phyloP scores from a whole-genome alignment of 2,329 filamentous ascomycete species.

The Trichothecium roseum region DNA sequence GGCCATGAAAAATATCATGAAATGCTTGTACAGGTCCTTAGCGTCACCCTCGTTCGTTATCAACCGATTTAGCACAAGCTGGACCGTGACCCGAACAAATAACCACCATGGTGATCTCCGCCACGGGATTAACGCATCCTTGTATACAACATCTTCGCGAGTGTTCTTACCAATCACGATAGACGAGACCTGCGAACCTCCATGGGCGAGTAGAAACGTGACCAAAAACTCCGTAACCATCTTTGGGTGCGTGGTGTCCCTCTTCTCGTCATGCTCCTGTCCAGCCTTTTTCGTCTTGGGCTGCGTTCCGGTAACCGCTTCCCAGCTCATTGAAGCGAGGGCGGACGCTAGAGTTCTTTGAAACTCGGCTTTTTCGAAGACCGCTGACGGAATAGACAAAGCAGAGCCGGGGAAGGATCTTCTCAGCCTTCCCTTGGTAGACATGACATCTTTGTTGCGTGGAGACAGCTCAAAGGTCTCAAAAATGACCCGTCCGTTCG shows the following conservation, averaged over 20 bases:
- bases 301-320: constrained; percentile 9
- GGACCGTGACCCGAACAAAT: constrained; percentile 36
- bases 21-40: constrained; percentile 33
- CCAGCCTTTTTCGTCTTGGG: constrained; percentile 24
- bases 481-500: constrained; percentile 10
- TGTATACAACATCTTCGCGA: constrained; percentile 41
- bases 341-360: constrained; percentile 8
- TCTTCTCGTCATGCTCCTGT: constrained; percentile 24
- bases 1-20: constrained; percentile 35
- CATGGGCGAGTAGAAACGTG: constrained; percentile 22
- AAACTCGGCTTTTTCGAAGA: constrained; percentile 9
- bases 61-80: constrained; percentile 15
- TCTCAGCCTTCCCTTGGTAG: constrained; percentile 16
- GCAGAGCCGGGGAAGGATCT: constrained; percentile 16
- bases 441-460: constrained; percentile 12
- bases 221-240: constrained; percentile 37
- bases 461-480: constrained; percentile 24
- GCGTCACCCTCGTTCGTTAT: not conserved
- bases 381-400: constrained; percentile 8
- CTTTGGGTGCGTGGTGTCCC: constrained; percentile 36
- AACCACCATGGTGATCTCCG: constrained; percentile 41
- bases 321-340: constrained; percentile 16
- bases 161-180: constrained; percentile 36
- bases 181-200: constrained; percentile 14
- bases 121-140: constrained; percentile 11